Base-by-base conservation (phyloP, 306 rosid genomes). In the Quercus engelmannii region DNA sequence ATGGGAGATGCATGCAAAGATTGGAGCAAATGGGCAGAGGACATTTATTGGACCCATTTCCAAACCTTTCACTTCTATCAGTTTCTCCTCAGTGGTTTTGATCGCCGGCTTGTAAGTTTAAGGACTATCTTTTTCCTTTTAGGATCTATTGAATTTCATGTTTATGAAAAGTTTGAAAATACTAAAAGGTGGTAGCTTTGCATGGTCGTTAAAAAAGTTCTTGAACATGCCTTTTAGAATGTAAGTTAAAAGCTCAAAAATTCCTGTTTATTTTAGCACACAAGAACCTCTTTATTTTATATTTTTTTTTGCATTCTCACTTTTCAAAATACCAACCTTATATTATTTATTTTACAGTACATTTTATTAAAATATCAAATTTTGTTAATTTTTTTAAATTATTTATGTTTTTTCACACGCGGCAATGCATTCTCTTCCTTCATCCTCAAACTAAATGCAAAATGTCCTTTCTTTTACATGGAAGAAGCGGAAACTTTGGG, bases 21-120 rank as follows among this genome's bases (percentile, higher is more conserved):
- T 18, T 77, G 83, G 79, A 70, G 84, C 79, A 84, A 90, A 3
- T 87, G 85, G 97, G 89, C 46, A 1, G 89, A 92, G 28, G 89
- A 90, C 26, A 83, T 90, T 55, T 88, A 92, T 78, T 88, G 94
- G 94, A 68, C 74, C 76, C 94, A 83, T 86, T 90, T 92, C 23
- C 89, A 87, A 54, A 75, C 82, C 74, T 58, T 52, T 43, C 92
- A 81, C 65, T 90, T 92, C 33, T 73, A 85, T 12, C 89, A 77
- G n/a, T 77, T 77, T 80, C 90, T 92, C 55, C 82, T 26, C 2
- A n/a, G 25, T 6, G 90, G 74, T 43, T 88, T 52, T 80, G 81
- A 90, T 41, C 83, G 77, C 54, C 81, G 80, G 49, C 93, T 90
- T 77, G 97, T 92, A 35, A 82, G 84, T 83, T 62, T 31, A 15